Conservation (phyloP, 345 rosid species). For the Physaria fendleri region DNA sequence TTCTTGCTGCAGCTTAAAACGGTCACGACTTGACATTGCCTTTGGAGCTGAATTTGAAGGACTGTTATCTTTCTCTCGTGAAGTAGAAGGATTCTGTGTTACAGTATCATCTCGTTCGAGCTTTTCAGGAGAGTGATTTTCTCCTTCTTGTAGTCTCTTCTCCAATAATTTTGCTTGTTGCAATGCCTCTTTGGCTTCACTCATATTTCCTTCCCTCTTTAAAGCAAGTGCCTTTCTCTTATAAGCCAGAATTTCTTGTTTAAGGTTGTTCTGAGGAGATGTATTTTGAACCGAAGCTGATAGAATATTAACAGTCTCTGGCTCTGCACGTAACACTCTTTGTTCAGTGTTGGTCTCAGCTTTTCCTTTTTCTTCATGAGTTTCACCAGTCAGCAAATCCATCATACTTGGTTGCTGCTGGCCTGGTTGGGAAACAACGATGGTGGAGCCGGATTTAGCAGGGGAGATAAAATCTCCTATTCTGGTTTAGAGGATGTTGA, state of each 20-base stretch:
- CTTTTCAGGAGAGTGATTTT: slow-evolving; percentile 31
- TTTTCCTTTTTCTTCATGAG: slow-evolving; percentile 29
- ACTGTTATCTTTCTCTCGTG: slow-evolving; percentile 37
- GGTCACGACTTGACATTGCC: slow-evolving; percentile 68
- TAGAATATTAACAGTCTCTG: slow-evolving; percentile 18
- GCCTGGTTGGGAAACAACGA: slow-evolving; percentile 20
- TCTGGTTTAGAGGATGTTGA: slow-evolving; percentile 36
- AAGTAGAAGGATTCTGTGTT: slow-evolving; percentile 26
- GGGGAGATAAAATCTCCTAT: slow-evolving; percentile 29
- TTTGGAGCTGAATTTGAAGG: slow-evolving; percentile 43
- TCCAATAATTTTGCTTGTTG: slow-evolving; percentile 70
- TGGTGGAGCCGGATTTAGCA: slow-evolving; percentile 21
- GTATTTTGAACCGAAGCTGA: slow-evolving; percentile 23
- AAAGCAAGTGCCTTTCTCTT: slow-evolving; percentile 76
- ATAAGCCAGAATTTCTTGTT: slow-evolving; percentile 55
- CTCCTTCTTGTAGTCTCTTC: slow-evolving; percentile 41
- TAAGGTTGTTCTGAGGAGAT: slow-evolving; percentile 37
- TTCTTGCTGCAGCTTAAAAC: slow-evolving; percentile 83
- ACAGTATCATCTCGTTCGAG: slow-evolving; percentile 7
- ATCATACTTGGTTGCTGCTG: slow-evolving; percentile 27
- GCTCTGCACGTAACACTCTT: slow-evolving; percentile 14
- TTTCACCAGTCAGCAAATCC: slow-evolving; percentile 47
- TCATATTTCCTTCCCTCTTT: slow-evolving; percentile 74
- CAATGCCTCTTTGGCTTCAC: slow-evolving; percentile 80
- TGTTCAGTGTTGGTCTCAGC: slow-evolving; percentile 20